A percentile compares a stretch with the other conserved stretches of the same genome.
Evolutionary conservation across 164 flowering plant species (phyloP).

Genomic region (Magnolia sinica): DNA sequence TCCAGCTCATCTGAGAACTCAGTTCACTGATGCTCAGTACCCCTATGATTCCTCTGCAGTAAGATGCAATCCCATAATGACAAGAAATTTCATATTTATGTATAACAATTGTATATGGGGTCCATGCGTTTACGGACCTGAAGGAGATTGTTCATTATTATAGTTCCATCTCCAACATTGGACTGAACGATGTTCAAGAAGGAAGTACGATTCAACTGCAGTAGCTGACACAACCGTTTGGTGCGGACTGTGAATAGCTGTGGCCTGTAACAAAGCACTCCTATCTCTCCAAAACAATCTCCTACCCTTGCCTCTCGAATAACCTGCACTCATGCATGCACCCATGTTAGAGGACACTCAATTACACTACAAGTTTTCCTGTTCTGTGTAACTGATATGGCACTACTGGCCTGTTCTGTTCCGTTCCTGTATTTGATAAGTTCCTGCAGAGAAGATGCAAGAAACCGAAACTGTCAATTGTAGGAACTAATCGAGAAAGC

Average conservation of each 20-base stretch:
- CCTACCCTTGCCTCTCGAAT: constrained; percentile 69
- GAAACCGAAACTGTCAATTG: background rate
- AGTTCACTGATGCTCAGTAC: background rate
- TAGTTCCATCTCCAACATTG: constrained; percentile 90
- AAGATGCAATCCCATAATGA: background rate
- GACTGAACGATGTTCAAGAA: constrained; percentile 87
- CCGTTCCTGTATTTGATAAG: constrained; percentile 58
- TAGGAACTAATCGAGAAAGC: background rate
- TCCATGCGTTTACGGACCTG: constrained; percentile 44
- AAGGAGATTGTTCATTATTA: constrained; percentile 90
- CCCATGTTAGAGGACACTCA: background rate
- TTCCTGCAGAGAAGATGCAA: constrained; percentile 53
- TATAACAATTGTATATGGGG: background rate
- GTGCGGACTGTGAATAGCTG: constrained; percentile 90
- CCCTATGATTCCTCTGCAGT: background rate
- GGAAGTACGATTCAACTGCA: constrained; percentile 75
- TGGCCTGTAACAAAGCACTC: constrained; percentile 94
- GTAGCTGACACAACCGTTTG: constrained; percentile 71
- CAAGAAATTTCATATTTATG: background rate
- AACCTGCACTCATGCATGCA: constrained; percentile 35
- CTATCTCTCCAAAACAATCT: constrained; percentile 84
- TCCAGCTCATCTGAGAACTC: background rate
- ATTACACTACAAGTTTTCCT: background rate
- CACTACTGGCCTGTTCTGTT: constrained; percentile 53
- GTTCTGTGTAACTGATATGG: background rate